A percentile compares a stretch with the other conserved stretches of the same genome.
Evolutionary conservation across 768 basidiomycete genomes (phyloP).

Genomic region (Suillus variegatus): DNA sequence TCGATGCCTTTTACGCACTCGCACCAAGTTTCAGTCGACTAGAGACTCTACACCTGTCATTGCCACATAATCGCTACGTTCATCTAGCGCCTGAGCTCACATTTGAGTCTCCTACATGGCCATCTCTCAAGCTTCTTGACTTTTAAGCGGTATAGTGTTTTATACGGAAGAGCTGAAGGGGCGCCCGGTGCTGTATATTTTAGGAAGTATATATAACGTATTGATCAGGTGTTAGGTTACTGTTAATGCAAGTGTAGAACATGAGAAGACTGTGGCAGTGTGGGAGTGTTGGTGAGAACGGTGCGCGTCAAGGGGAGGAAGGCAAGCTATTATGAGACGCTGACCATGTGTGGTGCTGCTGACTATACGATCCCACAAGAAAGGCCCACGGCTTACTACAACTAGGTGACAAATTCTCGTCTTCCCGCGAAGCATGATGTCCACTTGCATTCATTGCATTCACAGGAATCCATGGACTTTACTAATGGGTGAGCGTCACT

Average conservation of each 20-base stretch:
- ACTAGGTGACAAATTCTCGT: background rate
- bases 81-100: slow-evolving; percentile 1
- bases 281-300: background rate
- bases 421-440: background rate
- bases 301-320: background rate
- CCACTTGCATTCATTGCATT: background rate
- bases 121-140: background rate
- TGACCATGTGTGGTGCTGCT: background rate
- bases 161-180: background rate
- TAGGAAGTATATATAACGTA: background rate
- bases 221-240: background rate
- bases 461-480: background rate
- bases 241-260: background rate
- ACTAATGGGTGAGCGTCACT: background rate
- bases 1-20: background rate
- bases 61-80: background rate
- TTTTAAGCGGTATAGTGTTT: background rate
- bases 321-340: background rate
- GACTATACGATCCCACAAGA: background rate
- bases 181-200: background rate
- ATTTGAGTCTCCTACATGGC: background rate
- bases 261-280: background rate
- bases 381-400: background rate
- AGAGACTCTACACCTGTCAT: background rate
- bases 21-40: background rate